Base-by-base conservation (phyloP, 169 alveolate species). In the Babesia bovis region DNA sequence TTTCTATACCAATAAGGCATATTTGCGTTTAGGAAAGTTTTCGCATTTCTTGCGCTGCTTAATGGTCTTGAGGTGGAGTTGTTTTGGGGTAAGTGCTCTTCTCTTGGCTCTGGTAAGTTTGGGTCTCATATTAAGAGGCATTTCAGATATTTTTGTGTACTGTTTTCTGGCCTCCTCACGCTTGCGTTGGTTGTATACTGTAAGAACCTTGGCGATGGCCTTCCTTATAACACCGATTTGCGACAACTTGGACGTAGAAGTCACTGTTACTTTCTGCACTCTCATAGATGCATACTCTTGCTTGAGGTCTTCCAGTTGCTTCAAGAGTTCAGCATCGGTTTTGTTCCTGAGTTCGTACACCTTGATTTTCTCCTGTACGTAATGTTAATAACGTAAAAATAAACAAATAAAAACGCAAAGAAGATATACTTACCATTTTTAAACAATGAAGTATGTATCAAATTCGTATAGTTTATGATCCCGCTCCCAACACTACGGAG, bases 31-130 rank as follows among this genome's bases (percentile, higher is more conserved):
- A 42, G 83, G 87, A 21, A 79, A 36, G 63, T 79, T 79, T 65
- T 69, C 83, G 30, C 72, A 30, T 53, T 77, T 79, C 69, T 79
- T 79, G 13, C 83, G 76, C 44, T 69, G 77, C 94, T 91, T 91
- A 61, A 94, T 82, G 26, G 98, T 90, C 77, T 88, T 87, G 77
- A 84, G 85, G 45, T 91, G 85, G 58, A 82, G 84, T 79, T 95
- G 97, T 66, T 85, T 81, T 56, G 93, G 75, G 38, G 97, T 94
- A 65, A 96, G 59, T 28, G 94, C 90, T 53, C 92, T 89, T 61
- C 99, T 90, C 72, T 93, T 84, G 57, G 96, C 95, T 53, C 98
- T 90, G 58, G 98, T 95, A 72, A 89, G 90, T 90, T 94, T 95
- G 33, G 90, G 90, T 65, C 98, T 92, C 63, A 95, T 82, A 82